Conservation (phyloP, 306 rosid genomes). For the Abrus precatorius region DNA sequence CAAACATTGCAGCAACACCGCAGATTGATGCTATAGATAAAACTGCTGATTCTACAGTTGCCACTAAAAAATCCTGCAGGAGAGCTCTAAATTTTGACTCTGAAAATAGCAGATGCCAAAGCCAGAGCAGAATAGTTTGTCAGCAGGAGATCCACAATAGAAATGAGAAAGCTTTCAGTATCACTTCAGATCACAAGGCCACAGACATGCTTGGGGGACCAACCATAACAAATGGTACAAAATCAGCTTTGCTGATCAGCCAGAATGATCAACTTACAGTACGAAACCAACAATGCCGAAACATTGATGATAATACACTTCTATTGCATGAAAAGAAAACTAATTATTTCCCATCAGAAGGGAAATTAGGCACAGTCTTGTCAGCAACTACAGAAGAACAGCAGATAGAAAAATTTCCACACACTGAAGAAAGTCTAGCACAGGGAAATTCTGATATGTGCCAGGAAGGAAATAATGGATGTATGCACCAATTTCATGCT, state of each 20-base stretch:
- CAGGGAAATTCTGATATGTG: slow-evolving; percentile 49
- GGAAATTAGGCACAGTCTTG: slow-evolving; percentile 50
- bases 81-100: slow-evolving; percentile 71
- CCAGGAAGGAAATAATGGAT: slow-evolving; percentile 51
- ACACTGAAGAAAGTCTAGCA: slow-evolving; percentile 44
- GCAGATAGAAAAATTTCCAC: slow-evolving; percentile 43
- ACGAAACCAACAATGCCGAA: slow-evolving; percentile 52
- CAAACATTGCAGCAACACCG: slow-evolving; percentile 59
- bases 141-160: slow-evolving; percentile 57
- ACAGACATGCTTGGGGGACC: slow-evolving; percentile 44
- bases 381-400: slow-evolving; percentile 46
- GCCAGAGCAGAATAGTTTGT: slow-evolving; percentile 46
- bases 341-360: slow-evolving; percentile 41
- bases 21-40: slow-evolving; percentile 48
- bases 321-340: slow-evolving; percentile 47
- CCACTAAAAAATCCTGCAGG: slow-evolving; percentile 64
- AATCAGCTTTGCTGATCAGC: slow-evolving; percentile 47
- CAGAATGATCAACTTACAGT: slow-evolving; percentile 40
- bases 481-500: slow-evolving; percentile 51
- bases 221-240: slow-evolving; percentile 41
- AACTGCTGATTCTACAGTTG: slow-evolving; percentile 41
- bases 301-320: slow-evolving; percentile 42
- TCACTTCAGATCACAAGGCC: slow-evolving; percentile 47
- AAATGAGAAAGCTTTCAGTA: slow-evolving; percentile 45
- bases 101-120: slow-evolving; percentile 55